Base-by-base conservation (phyloP, 495 filamentous ascomycete species). In the Articulospora tetracladia region DNA sequence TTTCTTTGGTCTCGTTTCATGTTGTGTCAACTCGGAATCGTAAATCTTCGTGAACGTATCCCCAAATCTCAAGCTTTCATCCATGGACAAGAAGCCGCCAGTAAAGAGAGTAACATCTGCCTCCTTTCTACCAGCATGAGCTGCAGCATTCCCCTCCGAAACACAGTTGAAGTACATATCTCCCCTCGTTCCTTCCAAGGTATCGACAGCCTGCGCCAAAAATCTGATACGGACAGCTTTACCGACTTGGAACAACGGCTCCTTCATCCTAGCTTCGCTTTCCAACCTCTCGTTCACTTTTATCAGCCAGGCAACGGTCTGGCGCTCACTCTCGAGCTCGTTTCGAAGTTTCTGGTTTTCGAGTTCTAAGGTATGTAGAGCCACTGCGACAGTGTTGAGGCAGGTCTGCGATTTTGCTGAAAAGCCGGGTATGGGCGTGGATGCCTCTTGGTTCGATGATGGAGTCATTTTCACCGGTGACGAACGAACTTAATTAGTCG, bases 171-270 rank as follows among this genome's bases (percentile, higher is more conserved):
- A 2, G 25, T 56, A 26, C 13, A 36, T 15, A 22, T 36, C 1
- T 1, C 22, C 17, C 36, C 24, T 13, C 23, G 15, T 13, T 11
- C 20, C 27, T 26, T 46, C 20, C 11, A 46, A 41, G 25, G 49
- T 24, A 7, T 48, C 48, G 25, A 39, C 19, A 25, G 55, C 60
- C 30, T 54, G 54, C 28, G 57, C 49, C 26, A 63, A n/a, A 34
- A 54, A 63, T n/a, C 60, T 55, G 28, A 57, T 17, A 2, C 55
- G 54, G 26, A 54, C 39, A n/a, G 24, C 59, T 13, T 51, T 20
- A 15, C 44, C 41, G 41, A 61, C 17, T 48, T 57, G 39, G 28
- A 36, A 55, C n/a, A 55, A 25, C 12, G 28, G 28, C 24, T 58
- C 41, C 15, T 48, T 32, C 17, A 49, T 19, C 1, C 15, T 13